Conservation (phyloP, 768 basidiomycete genomes). For the Phallus indusiatus region DNA sequence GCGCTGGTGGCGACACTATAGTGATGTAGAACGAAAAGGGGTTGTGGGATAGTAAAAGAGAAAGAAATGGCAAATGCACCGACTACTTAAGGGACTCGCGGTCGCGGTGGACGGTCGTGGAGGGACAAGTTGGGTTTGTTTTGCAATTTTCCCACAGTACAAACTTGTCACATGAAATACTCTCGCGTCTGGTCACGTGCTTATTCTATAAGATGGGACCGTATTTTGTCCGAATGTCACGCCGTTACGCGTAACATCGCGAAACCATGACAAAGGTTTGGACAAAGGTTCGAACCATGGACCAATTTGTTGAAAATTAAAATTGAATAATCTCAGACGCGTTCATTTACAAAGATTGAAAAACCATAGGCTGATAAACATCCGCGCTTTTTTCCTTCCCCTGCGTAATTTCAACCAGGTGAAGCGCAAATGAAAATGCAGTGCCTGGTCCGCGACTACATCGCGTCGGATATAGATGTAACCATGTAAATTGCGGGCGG, state of each 20-base stretch:
- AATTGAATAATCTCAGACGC: background rate
- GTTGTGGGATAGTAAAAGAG: background rate
- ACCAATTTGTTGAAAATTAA: background rate
- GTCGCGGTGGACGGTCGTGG: background rate
- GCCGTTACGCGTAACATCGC: too few relatives aligned
- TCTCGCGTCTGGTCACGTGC: constrained; percentile 3
- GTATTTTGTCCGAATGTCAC: too few relatives aligned
- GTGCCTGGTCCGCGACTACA: constrained; percentile 73
- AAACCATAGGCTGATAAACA: constrained; percentile 60
- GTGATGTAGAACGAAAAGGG: background rate
- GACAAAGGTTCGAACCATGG: too few relatives aligned
- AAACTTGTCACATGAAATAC: constrained; percentile 6
- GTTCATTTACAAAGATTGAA: constrained; percentile 32
- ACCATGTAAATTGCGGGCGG: background rate
- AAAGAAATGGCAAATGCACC: background rate
- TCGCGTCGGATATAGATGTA: too few relatives aligned
- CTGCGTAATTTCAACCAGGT: constrained; percentile 61
- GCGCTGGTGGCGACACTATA: background rate
- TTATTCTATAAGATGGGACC: background rate
- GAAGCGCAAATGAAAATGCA: constrained; percentile 67
- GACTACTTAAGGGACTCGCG: background rate
- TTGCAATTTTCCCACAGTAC: constrained; percentile 1
- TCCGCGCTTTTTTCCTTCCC: constrained; percentile 54
- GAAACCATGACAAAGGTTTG: too few relatives aligned
- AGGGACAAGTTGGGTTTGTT: background rate